Conservation (phyloP, 169 alveolate genomes). For the Plasmodium inui region DNA sequence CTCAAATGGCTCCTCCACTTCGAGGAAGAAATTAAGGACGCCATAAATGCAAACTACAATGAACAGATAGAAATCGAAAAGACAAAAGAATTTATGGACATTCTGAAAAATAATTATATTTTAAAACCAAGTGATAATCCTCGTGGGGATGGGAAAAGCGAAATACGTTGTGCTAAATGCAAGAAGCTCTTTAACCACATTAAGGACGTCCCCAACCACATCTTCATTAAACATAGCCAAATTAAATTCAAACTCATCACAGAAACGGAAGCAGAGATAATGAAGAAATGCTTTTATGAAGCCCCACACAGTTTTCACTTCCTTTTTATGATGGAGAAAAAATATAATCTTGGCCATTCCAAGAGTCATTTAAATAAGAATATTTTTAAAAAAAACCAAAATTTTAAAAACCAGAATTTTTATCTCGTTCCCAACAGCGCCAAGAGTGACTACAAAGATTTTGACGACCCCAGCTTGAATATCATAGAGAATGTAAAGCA, state of each 20-base stretch:
- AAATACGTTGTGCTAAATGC: slow-evolving; percentile 71
- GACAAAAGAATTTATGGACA: slow-evolving; percentile 54
- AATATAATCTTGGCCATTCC: slow-evolving; percentile 14
- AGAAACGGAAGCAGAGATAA: slow-evolving; percentile 63
- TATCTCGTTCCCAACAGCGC: slow-evolving; percentile 15
- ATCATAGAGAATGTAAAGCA: slow-evolving; percentile 56
- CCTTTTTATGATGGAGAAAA: slow-evolving; percentile 71
- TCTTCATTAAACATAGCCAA: slow-evolving; percentile 61
- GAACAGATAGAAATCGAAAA: slow-evolving; percentile 63
- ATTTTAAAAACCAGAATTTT: slow-evolving; percentile 48
- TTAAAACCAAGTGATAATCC: slow-evolving; percentile 2
- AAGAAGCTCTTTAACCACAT: slow-evolving; percentile 51
- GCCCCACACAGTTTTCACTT: slow-evolving; percentile 69
- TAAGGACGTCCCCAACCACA: slow-evolving; percentile 73
- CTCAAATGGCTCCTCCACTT: slow-evolving; percentile 53
- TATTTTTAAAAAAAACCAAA: slow-evolving; percentile 18
- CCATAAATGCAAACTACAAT: slow-evolving; percentile 39
- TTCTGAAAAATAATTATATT: slow-evolving; percentile 26
- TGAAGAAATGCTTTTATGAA: slow-evolving; percentile 52
- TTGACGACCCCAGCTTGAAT: slow-evolving; percentile 39
- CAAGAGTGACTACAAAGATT: slow-evolving; percentile 54
- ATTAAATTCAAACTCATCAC: slow-evolving; percentile 54
- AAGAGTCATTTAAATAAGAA: slow-evolving; percentile 24
- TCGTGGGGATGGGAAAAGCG: background rate
- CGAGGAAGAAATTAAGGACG: slow-evolving; percentile 50